Evolutionary conservation across 345 rosid genomes (phyloP).

Genomic region (Jatropha curcas): DNA sequence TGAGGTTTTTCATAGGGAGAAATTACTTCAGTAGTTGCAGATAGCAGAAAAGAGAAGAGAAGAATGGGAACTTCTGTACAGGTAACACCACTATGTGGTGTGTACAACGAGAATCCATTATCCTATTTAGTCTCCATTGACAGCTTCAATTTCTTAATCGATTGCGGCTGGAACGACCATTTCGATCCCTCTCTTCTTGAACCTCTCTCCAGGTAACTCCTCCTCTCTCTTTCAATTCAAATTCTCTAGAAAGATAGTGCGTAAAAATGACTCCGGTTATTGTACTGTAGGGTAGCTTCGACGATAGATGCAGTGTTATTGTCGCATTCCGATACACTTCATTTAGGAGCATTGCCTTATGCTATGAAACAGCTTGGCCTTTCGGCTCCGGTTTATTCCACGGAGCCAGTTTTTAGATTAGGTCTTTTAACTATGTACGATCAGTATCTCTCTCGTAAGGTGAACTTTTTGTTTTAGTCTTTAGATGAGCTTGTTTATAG

Average conservation of each 20-base stretch:
- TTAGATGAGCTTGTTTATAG: background rate
- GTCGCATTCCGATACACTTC: constrained; percentile 86
- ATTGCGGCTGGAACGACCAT: constrained; percentile 98
- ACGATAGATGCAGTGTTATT: constrained; percentile 81
- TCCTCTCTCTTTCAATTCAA: background rate
- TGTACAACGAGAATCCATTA: constrained; percentile 88
- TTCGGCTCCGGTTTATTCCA: constrained; percentile 78
- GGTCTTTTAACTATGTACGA: constrained; percentile 97
- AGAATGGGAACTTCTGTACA: constrained; percentile 96
- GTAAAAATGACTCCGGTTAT: too few relatives aligned
- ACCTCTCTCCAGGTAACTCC: constrained; percentile 73
- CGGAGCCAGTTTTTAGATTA: constrained; percentile 78
- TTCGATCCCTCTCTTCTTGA: constrained; percentile 83
- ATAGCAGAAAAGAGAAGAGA: background rate
- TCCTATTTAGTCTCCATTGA: constrained; percentile 88
- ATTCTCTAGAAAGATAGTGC: background rate
- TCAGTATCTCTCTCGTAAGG: constrained; percentile 87
- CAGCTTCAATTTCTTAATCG: constrained; percentile 82
- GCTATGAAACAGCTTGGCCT: constrained; percentile 89
- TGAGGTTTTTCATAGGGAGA: too few relatives aligned
- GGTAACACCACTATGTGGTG: constrained; percentile 79
- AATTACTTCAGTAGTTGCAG: background rate
- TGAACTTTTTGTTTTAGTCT: constrained; percentile 15
- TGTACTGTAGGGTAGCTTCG: constrained; percentile 60
- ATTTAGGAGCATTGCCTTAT: constrained; percentile 91